Percentiles rank a stretch among this genome's conserved stretches.
Conservation (phyloP, 73 alveolate species). For the Tetrahymena malaccensis region DNA sequence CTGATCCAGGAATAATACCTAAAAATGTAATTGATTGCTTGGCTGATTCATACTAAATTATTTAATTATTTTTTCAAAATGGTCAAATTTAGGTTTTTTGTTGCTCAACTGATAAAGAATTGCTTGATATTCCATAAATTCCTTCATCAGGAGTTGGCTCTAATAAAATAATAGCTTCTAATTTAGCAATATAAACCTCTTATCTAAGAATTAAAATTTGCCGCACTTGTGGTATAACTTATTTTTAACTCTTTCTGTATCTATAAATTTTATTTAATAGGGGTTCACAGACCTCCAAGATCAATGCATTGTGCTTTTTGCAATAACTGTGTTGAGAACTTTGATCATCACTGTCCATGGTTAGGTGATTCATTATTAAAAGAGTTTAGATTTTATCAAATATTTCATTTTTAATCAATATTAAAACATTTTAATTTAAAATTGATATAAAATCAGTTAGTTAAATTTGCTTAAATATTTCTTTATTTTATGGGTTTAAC, state of each 20-base stretch:
- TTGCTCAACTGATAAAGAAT: not conserved
- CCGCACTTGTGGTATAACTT: constrained; percentile 21
- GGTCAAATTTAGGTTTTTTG: not conserved
- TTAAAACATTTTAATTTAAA: too few relatives aligned
- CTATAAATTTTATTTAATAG: not conserved
- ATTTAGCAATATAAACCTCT: not conserved
- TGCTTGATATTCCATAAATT: not conserved
- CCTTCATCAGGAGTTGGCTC: not conserved
- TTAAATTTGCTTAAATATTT: too few relatives aligned
- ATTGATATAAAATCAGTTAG: too few relatives aligned
- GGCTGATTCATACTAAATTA: not conserved
- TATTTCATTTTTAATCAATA: too few relatives aligned
- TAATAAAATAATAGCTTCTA: not conserved
- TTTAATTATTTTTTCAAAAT: not conserved
- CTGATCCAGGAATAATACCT: constrained; percentile 42
- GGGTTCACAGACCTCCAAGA: constrained; percentile 53
- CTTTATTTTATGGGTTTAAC: too few relatives aligned
- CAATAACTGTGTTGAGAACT: constrained; percentile 56
- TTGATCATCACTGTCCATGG: constrained; percentile 76
- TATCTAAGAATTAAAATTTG: constrained; percentile 15
- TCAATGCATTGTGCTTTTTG: constrained; percentile 58
- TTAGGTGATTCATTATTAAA: constrained; percentile 5
- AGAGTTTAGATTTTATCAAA: not conserved
- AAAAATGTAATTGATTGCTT: constrained; percentile 23
- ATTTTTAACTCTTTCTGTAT: not conserved